Percentiles rank a stretch among this genome's conserved stretches.
These are phyloP conservation scores for Houttuynia cordata DNA, from an alignment of 164 flowering plant species.

Conservation along the genomic window DNA sequence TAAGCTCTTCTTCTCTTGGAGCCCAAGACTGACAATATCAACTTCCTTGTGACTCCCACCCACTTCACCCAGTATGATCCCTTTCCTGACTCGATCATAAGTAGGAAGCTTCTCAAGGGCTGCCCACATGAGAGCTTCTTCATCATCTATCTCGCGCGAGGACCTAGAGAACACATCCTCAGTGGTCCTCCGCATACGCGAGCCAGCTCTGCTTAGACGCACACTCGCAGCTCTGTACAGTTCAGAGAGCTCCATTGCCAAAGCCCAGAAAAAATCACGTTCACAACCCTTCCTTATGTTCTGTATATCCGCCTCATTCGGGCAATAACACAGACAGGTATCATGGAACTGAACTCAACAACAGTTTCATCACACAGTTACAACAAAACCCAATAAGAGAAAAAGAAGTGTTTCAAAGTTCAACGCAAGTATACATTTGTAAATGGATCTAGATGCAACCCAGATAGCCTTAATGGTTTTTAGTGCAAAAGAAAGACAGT, in stretches of 20 bases:
- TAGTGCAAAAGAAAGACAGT: no score
- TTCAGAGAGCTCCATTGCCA: conserved; percentile 6
- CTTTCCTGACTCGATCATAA: conserved; percentile 11
- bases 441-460: no score
- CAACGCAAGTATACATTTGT: no score
- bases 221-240: conserved; percentile 7
- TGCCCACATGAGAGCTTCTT: conserved; percentile 18
- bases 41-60: conserved; percentile 34
- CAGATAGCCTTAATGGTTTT: no score
- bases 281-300: background rate
- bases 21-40: conserved; percentile 57
- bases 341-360: no score
- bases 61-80: conserved; percentile 2
- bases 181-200: conserved; percentile 9
- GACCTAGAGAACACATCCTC: conserved; percentile 9
- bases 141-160: conserved; percentile 15
- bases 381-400: no score
- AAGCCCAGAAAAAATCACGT: background rate
- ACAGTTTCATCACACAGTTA: no score
- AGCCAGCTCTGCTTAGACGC: conserved; percentile 4
- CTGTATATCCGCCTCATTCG: no score
- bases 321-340: no score
- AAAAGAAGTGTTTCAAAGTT: no score
- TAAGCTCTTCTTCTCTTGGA: conserved; percentile 45
- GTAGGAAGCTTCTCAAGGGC: conserved; percentile 17